Percentiles rank a stretch among this genome's conserved stretches.
Conservation (phyloP, 345 rosid species). For the Salix exigua region DNA sequence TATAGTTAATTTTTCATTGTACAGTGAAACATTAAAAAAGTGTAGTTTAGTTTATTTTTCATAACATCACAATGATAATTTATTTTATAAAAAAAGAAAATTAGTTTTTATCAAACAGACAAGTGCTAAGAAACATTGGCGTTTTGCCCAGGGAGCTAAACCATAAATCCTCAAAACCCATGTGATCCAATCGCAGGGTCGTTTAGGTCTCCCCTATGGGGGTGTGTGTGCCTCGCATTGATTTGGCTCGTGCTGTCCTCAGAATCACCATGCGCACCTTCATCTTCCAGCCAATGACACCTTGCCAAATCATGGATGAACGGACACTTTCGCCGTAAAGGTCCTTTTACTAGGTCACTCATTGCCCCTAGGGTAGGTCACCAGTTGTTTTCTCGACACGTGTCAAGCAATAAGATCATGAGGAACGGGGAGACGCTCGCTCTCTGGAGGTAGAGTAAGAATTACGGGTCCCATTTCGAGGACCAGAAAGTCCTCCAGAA, state of each 20-base stretch:
- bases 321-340: not conserved
- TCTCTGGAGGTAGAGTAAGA: not conserved
- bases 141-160: too few species aligned
- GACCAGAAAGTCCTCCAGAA: not conserved
- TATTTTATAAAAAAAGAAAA: too few species aligned
- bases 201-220: not conserved
- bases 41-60: too few species aligned
- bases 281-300: not conserved
- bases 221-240: not conserved
- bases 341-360: not conserved
- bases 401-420: not conserved
- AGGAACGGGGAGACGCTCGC: not conserved
- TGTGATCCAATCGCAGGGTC: not conserved
- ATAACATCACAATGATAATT: too few species aligned
- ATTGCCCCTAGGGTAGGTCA: slow-evolving; percentile 4
- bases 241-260: not conserved
- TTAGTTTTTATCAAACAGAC: too few species aligned
- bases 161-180: too few species aligned
- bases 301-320: not conserved
- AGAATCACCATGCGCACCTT: not conserved
- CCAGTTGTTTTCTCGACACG: not conserved
- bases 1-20: too few species aligned
- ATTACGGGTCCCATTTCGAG: not conserved
- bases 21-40: too few species aligned
- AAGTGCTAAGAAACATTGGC: too few species aligned